Base-by-base conservation (phyloP, 805 yeast species). In the Teunomyces pallodes region DNA sequence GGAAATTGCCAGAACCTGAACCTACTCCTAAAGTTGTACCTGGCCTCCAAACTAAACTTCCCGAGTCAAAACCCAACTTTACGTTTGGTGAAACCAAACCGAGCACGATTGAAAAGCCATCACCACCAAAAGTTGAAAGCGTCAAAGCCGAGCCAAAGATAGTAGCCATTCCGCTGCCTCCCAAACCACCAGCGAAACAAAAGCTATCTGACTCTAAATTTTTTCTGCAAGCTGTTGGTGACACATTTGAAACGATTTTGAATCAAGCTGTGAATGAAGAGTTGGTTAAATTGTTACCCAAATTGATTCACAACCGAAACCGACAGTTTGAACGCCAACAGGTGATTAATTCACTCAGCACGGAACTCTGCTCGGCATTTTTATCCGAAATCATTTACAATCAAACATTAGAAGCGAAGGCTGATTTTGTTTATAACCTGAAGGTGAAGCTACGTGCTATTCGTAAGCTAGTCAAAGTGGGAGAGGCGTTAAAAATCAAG, bases 281-380 rank as follows among this genome's bases (percentile, higher is more conserved):
- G 42, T 54, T 70, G 13, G 6, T 36, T 0, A 45, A 48, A 10
- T 43, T 66, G 17, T 36, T 72, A 3, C 64, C 65, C 2, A 64
- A 60, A 20, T 42, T 69, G 3, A 52, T 69, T 5, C 51, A 56
- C 3, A 45, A 45, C 5, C 59, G 60, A 26, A 60, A 66, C 29
- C 45, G 56, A 9, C 44, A 47, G 44, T 53, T 51, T 40, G 68
- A 61, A 49, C 51, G 63, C 20, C 47, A 31, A 13, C 28, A 49
- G 7, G 45, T 72, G 1, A 60, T 82, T 2, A 60, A 71, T 0
- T 49, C 64, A 0, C 64, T 84, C n/a, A 59, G 83, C 1, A 56
- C 62, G 1, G 87, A 82, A 36, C 60, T 87, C 1, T 85, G 70
- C 52, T 58, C 63, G 13, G 87, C 91, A 0, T 84, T 87, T 55